Base-by-base conservation (phyloP, 371 early-diverging fungal genomes). In the Coemansia sp. region DNA sequence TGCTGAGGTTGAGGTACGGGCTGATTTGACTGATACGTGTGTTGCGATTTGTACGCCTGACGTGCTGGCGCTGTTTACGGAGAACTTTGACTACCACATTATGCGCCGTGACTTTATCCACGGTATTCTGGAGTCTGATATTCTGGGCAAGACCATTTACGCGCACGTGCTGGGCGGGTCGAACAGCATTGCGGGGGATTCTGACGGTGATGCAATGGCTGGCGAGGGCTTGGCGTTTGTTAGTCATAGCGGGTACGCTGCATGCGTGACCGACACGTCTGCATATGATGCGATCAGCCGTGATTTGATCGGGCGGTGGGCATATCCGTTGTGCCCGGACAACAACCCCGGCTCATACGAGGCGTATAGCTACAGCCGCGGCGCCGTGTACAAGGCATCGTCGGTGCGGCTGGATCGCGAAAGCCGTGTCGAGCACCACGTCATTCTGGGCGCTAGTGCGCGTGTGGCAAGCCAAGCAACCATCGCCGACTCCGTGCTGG, bases 41-140 rank as follows among this genome's bases (percentile, higher is more conserved):
- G 84, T 97, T 53, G 94, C 93, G 64, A 92, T 98, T 54, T 98
- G 98, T 79, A 91, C 95, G 13, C 86, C 91, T 4, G 95, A 94
- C 71, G 93, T 95, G 0, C 92, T 92, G n/a, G 91, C 95, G 4
- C 82, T 96, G 57, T 96, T 96, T 67, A 91, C 93, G 4, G 97
- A 98, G 71, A 97, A 97, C 83, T 97, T 96, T 80, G 98, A 98
- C 82, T 97, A 95, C 84, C 95, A 95, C 78, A 87, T 88, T 47
- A 83, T 96, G 52, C 86, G 95, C 24, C 82, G 84, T 21, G 94
- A 98, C 78, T 98, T 98, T 80, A 90, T 97, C 11, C 87, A 89
- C 39, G 96, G 95, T 54, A 91, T 97, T 55, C 73, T 96, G 65
- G 90, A 90, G 39, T 94, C 95, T 4, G 95, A 95, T 65, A 83